phyloP scores from a whole-genome alignment of 169 alveolate genomes.

The Plasmodium sp. region DNA sequence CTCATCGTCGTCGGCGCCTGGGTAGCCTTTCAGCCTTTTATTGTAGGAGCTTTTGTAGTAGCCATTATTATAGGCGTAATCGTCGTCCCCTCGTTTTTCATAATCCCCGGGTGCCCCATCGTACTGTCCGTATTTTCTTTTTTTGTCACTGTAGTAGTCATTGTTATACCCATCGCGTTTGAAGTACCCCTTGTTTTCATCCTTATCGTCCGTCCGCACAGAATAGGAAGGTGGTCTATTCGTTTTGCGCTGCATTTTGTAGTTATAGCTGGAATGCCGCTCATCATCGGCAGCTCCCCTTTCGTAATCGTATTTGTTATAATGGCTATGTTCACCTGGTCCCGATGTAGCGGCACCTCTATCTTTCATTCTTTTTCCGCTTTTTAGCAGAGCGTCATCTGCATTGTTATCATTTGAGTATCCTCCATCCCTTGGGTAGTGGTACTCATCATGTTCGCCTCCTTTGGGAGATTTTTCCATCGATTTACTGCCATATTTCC shows the following conservation, averaged over 20 bases:
- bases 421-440: background rate
- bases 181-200: background rate
- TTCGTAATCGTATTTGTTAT: slow-evolving; percentile 18
- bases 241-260: background rate
- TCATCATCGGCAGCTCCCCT: slow-evolving; percentile 9
- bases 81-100: background rate
- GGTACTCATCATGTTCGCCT: background rate
- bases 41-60: background rate
- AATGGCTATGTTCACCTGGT: background rate
- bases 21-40: slow-evolving; percentile 22
- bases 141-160: slow-evolving; percentile 26
- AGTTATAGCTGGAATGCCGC: background rate
- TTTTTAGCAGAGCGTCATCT: background rate
- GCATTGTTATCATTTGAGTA: background rate
- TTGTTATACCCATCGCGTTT: background rate
- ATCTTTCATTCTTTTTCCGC: background rate
- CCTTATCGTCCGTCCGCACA: background rate
- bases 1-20: background rate
- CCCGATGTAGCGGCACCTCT: background rate
- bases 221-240: background rate
- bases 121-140: slow-evolving; percentile 21
- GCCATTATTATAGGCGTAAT: background rate
- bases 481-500: background rate
- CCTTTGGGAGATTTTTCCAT: background rate
- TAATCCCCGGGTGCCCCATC: background rate